Evolutionary conservation across 768 basidiomycete species (phyloP).

Genomic region (Hemileccinum impolitum): DNA sequence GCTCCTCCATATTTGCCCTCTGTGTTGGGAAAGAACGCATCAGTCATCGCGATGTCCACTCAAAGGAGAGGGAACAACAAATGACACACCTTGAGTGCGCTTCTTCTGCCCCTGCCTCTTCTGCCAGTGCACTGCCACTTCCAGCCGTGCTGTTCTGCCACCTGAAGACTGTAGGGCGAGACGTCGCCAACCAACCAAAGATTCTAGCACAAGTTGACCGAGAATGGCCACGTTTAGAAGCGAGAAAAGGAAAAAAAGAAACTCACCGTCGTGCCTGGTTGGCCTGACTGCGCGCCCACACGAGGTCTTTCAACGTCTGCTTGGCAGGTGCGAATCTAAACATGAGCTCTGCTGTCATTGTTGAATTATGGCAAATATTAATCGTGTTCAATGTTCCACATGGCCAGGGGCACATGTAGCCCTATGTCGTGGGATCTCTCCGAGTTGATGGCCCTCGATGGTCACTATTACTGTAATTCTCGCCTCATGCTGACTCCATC

Average conservation of each 20-base stretch:
- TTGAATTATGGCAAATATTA: slow-evolving; percentile 96
- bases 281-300: slow-evolving; percentile 75
- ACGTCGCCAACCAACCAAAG: slow-evolving; percentile 77
- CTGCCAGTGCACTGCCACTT: slow-evolving; percentile 71
- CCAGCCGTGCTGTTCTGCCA: slow-evolving; percentile 85
- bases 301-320: slow-evolving; percentile 77
- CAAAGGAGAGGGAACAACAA: neutral
- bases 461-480: too few relatives aligned
- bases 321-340: slow-evolving; percentile 70
- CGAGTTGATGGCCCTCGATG: too few relatives aligned
- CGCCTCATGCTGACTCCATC: too few relatives aligned
- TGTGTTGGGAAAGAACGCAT: slow-evolving; percentile 24
- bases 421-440: too few relatives aligned
- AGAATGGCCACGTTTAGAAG: too few relatives aligned
- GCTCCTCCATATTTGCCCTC: slow-evolving; percentile 60
- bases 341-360: slow-evolving; percentile 92
- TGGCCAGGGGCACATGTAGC: too few relatives aligned
- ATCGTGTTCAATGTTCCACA: slow-evolving; percentile 99
- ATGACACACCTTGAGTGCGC: slow-evolving; percentile 57
- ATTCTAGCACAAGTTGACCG: slow-evolving; percentile 46
- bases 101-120: slow-evolving; percentile 79
- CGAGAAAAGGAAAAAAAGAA: too few relatives aligned
- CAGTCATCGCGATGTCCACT: neutral
- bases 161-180: slow-evolving; percentile 81
- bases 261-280: slow-evolving; percentile 81